A percentile compares a stretch with the other conserved stretches of the same genome.
These are phyloP conservation scores for Linnemannia elongata DNA, from an alignment of 192 early-diverging fungal species.

Conservation along the genomic window DNA sequence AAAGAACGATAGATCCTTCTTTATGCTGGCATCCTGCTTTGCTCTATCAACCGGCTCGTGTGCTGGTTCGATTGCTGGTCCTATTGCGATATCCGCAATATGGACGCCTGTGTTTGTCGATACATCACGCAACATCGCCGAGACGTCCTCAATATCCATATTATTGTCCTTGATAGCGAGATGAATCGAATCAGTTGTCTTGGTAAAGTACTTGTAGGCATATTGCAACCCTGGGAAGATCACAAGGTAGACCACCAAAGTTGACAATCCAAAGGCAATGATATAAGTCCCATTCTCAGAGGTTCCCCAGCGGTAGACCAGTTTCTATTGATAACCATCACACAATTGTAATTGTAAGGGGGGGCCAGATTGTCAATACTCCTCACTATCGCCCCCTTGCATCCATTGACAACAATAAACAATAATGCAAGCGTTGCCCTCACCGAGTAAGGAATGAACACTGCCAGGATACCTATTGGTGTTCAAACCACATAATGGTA, in stretches of 20 bases:
- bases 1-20: slow-evolving; percentile 11
- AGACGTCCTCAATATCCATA: not conserved
- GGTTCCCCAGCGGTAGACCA: slow-evolving; percentile 4
- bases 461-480: slow-evolving; percentile 6
- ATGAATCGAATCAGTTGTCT: not conserved
- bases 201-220: not conserved
- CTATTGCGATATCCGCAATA: not conserved
- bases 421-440: not conserved
- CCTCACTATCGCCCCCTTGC: not conserved
- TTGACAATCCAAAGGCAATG: not conserved
- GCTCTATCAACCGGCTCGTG: not conserved
- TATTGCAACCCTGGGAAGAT: slow-evolving; percentile 18
- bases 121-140: not conserved
- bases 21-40: not conserved
- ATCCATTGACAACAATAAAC: not conserved
- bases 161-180: no score
- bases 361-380: not conserved
- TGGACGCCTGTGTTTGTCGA: not conserved
- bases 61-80: not conserved
- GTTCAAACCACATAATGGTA: not conserved
- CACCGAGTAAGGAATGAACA: slow-evolving; percentile 23
- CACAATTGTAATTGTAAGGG: no score
- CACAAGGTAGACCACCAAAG: slow-evolving; percentile 7
- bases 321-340: slow-evolving; percentile 2
- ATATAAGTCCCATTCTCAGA: not conserved